Evolutionary conservation across 2,329 filamentous ascomycete genomes (phyloP), one percentile per base, ranked within the genome.

Genomic region (Hypoxylon sp.): DNA sequence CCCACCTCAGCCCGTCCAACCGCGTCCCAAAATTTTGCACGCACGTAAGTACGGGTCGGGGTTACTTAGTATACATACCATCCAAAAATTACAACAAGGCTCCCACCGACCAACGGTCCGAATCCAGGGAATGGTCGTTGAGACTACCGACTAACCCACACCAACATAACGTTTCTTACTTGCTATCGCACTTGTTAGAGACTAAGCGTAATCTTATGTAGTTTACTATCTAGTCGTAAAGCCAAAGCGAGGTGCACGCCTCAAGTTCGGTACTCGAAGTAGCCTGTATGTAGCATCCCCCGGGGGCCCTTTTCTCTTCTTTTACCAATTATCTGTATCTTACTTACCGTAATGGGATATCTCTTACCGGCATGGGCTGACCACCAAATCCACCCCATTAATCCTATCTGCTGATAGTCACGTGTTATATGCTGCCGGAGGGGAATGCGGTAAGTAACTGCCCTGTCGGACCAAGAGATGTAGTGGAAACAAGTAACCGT

Each of bases 341-440:
- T 39, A 25, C n/a, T 25, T 47, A 32, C 48, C 27, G 46, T 16
- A 25, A 50, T 27, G 19, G 41, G 19, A 14, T 14, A 41, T 47
- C n/a, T 48, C 30, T 29, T 41, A 43, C 47, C 60, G 29, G 39
- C 30, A 29, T 59, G 54, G 58, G 41, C 58, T 51, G 57, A 53
- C 51, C n/a, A 48, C 45, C 45, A 30, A 50, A 52, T 53, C 29
- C 39, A 56, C 21, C n/a, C 50, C 63, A 37, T 51, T 53, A 51
- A 45, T n/a, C 19, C 23, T 32, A 34, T 67, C 64, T 63, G 56
- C 56, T 59, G 56, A 61, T 63, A 30, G 57, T 65, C 65, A 65
- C 57, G 65, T 67, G 61, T 58, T 61, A 11, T n/a, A 25, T 50
- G 27, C 39, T 19, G n/a, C 25, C 19, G 32, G 37, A 54, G 11